Percentiles rank a stretch among this genome's conserved stretches.
These are phyloP conservation scores for Xylogone sp. DNA, from an alignment of 2,329 filamentous ascomycete genomes.

Conservation along the genomic window DNA sequence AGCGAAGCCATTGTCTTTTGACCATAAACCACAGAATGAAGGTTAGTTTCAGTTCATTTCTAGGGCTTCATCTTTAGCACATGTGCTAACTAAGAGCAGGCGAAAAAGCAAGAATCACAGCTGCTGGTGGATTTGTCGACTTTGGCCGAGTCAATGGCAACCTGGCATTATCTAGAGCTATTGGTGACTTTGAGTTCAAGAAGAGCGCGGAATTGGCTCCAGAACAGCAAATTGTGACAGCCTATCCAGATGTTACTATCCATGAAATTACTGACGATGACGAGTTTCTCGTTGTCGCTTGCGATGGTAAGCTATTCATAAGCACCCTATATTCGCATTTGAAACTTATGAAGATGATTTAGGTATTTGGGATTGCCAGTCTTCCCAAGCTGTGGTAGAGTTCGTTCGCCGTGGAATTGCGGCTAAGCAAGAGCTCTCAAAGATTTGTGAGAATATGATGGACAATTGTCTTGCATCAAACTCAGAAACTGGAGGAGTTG, in stretches of 20 bases:
- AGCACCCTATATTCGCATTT: slow-evolving; percentile 4
- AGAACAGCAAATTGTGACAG: slow-evolving; percentile 98
- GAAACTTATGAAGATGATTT: slow-evolving; percentile 15
- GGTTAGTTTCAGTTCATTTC: slow-evolving; percentile 46
- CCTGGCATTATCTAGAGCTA: slow-evolving; percentile 90
- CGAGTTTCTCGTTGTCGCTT: slow-evolving; percentile 91
- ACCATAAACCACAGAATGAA: slow-evolving; percentile 99
- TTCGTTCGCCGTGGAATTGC: slow-evolving; percentile 96
- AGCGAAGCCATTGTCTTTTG: slow-evolving; percentile 96
- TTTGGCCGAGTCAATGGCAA: slow-evolving; percentile 99
- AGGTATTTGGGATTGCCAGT: slow-evolving; percentile 99
- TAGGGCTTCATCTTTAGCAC: too few relatives aligned
- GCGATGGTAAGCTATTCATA: slow-evolving; percentile 65
- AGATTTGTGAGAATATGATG: slow-evolving; percentile 99
- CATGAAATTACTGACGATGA: slow-evolving; percentile 92
- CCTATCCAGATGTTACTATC: slow-evolving; percentile 88
- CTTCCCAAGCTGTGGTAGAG: slow-evolving; percentile 93
- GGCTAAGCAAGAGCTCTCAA: slow-evolving; percentile 88
- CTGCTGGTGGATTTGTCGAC: slow-evolving; percentile 95
- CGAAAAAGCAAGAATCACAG: slow-evolving; percentile 93
- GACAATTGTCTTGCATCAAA: slow-evolving; percentile 98
- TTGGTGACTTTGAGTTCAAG: slow-evolving; percentile 99
- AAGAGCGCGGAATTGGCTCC: slow-evolving; percentile 95
- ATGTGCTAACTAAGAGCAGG: slow-evolving; percentile 45
- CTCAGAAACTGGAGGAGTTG: slow-evolving; percentile 95